Percentiles rank a stretch among this genome's conserved stretches.
These are phyloP conservation scores for Trichoderma sp. DNA, from an alignment of 2,329 filamentous ascomycete species.

Conservation along the genomic window DNA sequence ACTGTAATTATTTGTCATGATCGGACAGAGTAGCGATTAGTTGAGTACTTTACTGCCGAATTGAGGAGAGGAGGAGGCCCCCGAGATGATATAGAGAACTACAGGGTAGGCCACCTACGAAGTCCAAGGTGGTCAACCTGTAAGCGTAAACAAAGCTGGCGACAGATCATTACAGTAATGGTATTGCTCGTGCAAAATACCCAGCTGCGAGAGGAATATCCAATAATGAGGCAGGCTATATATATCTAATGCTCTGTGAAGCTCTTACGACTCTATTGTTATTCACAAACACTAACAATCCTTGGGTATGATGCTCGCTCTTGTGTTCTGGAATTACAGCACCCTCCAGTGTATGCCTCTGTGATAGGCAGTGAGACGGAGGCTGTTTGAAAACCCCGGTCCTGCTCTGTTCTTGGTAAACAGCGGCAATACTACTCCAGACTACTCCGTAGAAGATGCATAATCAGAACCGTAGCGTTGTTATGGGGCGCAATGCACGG, in stretches of 20 bases:
- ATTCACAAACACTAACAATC: neutral
- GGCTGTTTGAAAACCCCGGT: neutral
- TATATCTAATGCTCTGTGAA: neutral
- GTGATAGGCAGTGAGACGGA: neutral
- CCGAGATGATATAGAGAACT: neutral
- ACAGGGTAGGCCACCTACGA: neutral
- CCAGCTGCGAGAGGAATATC: neutral
- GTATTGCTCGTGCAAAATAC: neutral
- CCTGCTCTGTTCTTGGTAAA: neutral
- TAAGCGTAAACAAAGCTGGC: neutral
- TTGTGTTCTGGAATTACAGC: neutral
- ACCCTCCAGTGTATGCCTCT: neutral
- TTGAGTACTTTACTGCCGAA: neutral
- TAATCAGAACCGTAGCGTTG: neutral
- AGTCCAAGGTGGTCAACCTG: neutral
- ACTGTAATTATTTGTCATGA: neutral
- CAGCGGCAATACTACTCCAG: neutral
- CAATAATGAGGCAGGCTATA: neutral
- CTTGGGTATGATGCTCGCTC: neutral
- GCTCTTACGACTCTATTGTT: neutral
- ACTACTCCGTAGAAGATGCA: neutral
- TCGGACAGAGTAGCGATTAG: neutral
- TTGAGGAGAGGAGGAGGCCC: neutral
- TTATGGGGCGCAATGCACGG: conserved; percentile 1
- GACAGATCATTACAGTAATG: neutral